Percentiles rank a stretch among this genome's conserved stretches.
phyloP scores from a whole-genome alignment of 108 stramenopile genomes.

The Aurantiochytrium sp. region DNA sequence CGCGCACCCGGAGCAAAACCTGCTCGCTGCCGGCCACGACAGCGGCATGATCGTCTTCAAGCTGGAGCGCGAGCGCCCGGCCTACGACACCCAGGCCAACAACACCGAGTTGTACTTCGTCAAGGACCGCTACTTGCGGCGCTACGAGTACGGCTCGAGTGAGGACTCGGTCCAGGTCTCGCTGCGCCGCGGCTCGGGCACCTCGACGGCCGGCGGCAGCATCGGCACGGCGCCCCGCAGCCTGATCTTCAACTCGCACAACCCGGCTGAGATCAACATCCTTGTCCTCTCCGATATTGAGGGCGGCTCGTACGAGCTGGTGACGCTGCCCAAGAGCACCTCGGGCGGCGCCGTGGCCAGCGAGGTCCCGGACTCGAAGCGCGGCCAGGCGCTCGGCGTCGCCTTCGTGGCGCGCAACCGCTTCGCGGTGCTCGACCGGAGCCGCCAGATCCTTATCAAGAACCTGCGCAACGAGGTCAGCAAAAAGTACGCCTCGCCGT shows the following conservation, averaged over 20 bases:
- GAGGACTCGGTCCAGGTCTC: slow-evolving; percentile 83
- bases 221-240: slow-evolving; percentile 83
- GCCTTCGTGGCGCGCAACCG: slow-evolving; percentile 89
- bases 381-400: slow-evolving; percentile 80
- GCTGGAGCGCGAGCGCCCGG: slow-evolving; percentile 92
- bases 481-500: slow-evolving; percentile 81
- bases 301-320: slow-evolving; percentile 90
- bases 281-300: slow-evolving; percentile 79
- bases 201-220: slow-evolving; percentile 73
- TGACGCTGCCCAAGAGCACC: slow-evolving; percentile 69
- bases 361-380: slow-evolving; percentile 72
- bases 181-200: slow-evolving; percentile 77
- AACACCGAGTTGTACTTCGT: slow-evolving; percentile 80
- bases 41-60: slow-evolving; percentile 99
- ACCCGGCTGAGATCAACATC: slow-evolving; percentile 82
- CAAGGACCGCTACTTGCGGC: slow-evolving; percentile 87
- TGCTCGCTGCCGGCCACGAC: slow-evolving; percentile 97
- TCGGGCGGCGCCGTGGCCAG: slow-evolving; percentile 58
- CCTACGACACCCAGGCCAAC: slow-evolving; percentile 67
- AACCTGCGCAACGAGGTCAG: slow-evolving; percentile 91
- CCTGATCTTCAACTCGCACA: slow-evolving; percentile 88
- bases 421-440: slow-evolving; percentile 84
- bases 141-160: slow-evolving; percentile 78
- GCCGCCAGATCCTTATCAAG: slow-evolving; percentile 86
- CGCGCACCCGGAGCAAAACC: slow-evolving; percentile 83